Evolutionary conservation across 73 alveolate species (phyloP).

Genomic region (Paramecium tetraurelia): DNA sequence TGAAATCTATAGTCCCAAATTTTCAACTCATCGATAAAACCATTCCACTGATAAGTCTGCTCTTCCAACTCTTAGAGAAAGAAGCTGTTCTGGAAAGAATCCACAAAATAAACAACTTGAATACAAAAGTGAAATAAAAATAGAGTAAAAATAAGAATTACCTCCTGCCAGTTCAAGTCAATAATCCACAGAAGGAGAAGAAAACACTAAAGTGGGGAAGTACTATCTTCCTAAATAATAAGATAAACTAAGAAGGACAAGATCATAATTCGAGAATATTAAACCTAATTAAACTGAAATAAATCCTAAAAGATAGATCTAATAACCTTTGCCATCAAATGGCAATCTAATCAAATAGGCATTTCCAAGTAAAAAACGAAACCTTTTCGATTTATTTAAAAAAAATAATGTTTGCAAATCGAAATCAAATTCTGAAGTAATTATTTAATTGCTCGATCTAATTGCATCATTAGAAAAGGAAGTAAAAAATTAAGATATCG

Average conservation of each 20-base stretch:
- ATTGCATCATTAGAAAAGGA: not conserved
- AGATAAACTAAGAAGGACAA: constrained; percentile 5
- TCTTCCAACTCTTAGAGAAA: constrained; percentile 8
- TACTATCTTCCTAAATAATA: not conserved
- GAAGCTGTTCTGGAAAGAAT: constrained; percentile 29
- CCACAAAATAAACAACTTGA: not conserved
- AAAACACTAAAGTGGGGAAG: not conserved
- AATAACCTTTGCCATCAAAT: not conserved
- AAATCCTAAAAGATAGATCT: not conserved
- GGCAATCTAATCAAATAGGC: not conserved
- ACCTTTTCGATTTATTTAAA: not conserved
- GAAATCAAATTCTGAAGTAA: not conserved
- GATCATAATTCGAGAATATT: not conserved
- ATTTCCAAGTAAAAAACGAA: not conserved
- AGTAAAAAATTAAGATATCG: not conserved
- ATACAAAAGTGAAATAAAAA: not conserved
- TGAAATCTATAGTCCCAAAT: constrained; percentile 22
- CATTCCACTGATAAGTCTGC: not conserved
- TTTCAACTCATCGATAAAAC: not conserved
- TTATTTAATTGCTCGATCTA: not conserved
- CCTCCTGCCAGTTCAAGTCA: not conserved
- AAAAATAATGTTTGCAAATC: not conserved
- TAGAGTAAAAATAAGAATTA: not conserved
- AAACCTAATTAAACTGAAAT: constrained; percentile 4
- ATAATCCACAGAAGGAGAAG: constrained; percentile 5